Base-by-base conservation (phyloP, 768 basidiomycete genomes). In the Lactarius evosmus region DNA sequence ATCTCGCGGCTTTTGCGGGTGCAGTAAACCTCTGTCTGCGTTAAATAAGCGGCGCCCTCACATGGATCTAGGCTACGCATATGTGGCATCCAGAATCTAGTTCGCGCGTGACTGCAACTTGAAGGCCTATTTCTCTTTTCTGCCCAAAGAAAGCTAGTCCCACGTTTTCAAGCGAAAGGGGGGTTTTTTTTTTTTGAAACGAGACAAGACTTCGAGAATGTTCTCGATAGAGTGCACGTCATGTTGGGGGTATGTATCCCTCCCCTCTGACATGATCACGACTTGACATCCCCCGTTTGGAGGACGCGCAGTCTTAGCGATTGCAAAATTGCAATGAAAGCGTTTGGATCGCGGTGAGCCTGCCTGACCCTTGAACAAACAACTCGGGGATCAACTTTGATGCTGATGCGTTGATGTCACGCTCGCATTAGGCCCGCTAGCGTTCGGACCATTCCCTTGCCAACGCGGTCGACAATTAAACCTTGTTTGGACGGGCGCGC, bases 381-480 rank as follows among this genome's bases (percentile, higher is more conserved):
- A 49, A 25, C 7, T 14, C 46, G 5, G 46, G 46, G 12, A 49
- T 49, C 46, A 49, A 49, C 11, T 44, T 44, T 44, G n/a, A n/a
- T 1, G 41, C 9, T 44, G 41, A 44, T 44, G 41, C n/a, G 9
- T 44, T 11, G 41, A 44, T 22, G n/a, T 44, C 41, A n/a, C 38
- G 38, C 9, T 17, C 11, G 22, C 12, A 49, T 25, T 25, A 49
- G 22, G 12, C 22, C 44, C n/a, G 12, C 46, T 49, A 12, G 11
- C 22, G 17, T 33, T 46, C 32, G 52, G 40, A 6, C 27, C 46
- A 60, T 64, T 58, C 17, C 63, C 58, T 60, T 64, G 63, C 58
- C 63, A 64, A 64, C 63, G 60, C 46, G 29, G n/a, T 27, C 41
- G 40, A 38, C 56, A 63, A 64, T 64, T 64, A 60, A 60, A 41